Base-by-base conservation (phyloP, 2,329 filamentous ascomycete species). In the Ascochyta lentis region DNA sequence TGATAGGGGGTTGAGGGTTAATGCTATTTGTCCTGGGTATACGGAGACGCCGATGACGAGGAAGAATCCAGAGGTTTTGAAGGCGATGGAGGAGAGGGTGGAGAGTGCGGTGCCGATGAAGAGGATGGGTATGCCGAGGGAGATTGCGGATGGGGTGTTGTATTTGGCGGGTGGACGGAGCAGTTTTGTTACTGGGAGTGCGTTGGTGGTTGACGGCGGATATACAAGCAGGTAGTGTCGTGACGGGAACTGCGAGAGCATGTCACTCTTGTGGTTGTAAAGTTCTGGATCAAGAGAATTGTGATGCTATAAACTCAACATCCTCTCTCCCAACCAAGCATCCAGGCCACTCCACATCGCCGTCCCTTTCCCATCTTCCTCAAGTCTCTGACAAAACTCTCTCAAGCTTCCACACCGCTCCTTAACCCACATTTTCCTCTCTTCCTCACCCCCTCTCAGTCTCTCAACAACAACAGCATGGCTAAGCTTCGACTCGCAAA, bases 401-500 rank as follows among this genome's bases (percentile, higher is more conserved):
- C 67, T 60, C 50, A 85, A 45, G 0, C 71, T 75, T 31, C 60
- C 49, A 64, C 81, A 80, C 35, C 79, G 75, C 51, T 79, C 70
- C 9, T 61, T 61, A 2, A 73, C 48, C 58, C 64, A 72, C 2
- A 34, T 24, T 16, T 33, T 38, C 27, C 45, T 56, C 10, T 59
- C 60, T 4, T 61, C 40, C 3, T 47, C 74, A 35, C 16, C 69
- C 68, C 54, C 72, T 64, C 39, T 48, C 26, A 47, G 34, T 42
- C 61, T 47, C 47, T 67, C 59, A 3, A 2, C 74, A 66, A 38
- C 46, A 29, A 71, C 48, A 7, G 66, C 65, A 45, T 67, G 55
- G 6, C 49, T 39, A 1, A 88, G 53, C 70, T 89, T 89, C 6
- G 76, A 76, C 51, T 84, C 67, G 60, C 86, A 87, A 0, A 89